Evolutionary conservation across 176 grass and related monocot genomes (phyloP), one percentile per base, ranked within the genome.

Genomic region (Triticum monococcum): DNA sequence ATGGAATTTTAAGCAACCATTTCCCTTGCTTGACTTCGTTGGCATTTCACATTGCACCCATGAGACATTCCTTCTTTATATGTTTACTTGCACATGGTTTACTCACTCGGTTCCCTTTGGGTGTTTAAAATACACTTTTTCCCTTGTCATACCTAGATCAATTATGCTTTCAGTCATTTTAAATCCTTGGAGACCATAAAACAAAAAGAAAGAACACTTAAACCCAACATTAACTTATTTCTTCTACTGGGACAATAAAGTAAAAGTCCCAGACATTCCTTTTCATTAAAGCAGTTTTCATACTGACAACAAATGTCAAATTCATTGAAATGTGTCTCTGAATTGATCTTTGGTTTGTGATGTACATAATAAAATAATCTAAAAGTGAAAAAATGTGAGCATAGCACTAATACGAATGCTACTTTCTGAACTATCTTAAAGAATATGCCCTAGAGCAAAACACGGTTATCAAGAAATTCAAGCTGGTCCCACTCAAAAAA

Each of bases 381-480:
- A 25, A 45, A 72, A 72, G 70, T 72, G 5, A 43, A 72, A 41
- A 18, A 43, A 74, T 48, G 12, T 74, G 23, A 74, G 40, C 71
- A 74, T 74, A 14, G n/a, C 40, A 74, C 40, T 74, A 17, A 28
- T 74, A 48, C 2, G 13, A 74, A 74, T 74, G 71, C 71, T 45
- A 74, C 71, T 23, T 46, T 41, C 2, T 23, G 12, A 48, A 74
- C 40, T 48, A 14, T 74, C 40, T 26, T 46, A 74, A 24, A 74
- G n/a, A 74, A 74, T 74, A 74, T 25, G 71, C 71, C 7, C 10
- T 74, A 46, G 71, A 74, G 40, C 23, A 24, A 74, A 74, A 74
- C 71, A 74, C 1, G 7, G 23, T 74, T 30, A 23, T 62, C 43
- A 75, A 75, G 43, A 75, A 75, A 75, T 50, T 75, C 43, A 75